Evolutionary conservation across 805 yeast genomes (phyloP), one percentile per base, ranked within the genome.

Genomic region (Yarrowia porcina): DNA sequence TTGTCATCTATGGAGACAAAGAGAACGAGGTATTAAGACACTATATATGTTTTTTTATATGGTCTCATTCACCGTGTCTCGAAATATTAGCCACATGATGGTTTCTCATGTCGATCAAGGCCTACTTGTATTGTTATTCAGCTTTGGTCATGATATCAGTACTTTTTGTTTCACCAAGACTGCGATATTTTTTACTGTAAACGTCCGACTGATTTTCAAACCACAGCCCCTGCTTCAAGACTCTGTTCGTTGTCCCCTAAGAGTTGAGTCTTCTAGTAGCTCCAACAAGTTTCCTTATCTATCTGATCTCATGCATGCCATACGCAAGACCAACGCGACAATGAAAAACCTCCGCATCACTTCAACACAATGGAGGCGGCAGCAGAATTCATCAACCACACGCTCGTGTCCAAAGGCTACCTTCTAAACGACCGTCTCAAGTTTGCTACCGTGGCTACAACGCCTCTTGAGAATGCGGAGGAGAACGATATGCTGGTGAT

Each of bases 401-500:
- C 65, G 6, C 66, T 69, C 9, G 66, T 67, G 10, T 49, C 69
- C 6, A 65, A 64, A 38, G 72, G 72, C n/a, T 69, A 59, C 38
- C 47, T 69, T 18, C 35, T 56, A 33, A 32, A 44, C 4, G 69
- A 67, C 27, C 33, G 65, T 23, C 59, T 69, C 4, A 47, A 49
- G 11, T 67, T 69, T 56, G 59, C 64, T 3, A 54, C 63, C n/a
- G 30, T 64, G 50, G 4, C 45, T 23, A 41, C 52, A 59, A 57
- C 21, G 61, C 33, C 27, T 1, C 57, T 27, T 6, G 64, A 64
- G 5, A 15, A 21, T 4, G 35, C 13, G 7, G 52, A 42, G n/a
- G 56, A 63, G 42, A 67, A 68, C 35, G 69, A 67, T 38, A 62
- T 65, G 15, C 64, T 67, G 8, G 60, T 67, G 20, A 69, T 69